Conservation (phyloP, 805 yeast species). For the Ogataea sp. region DNA sequence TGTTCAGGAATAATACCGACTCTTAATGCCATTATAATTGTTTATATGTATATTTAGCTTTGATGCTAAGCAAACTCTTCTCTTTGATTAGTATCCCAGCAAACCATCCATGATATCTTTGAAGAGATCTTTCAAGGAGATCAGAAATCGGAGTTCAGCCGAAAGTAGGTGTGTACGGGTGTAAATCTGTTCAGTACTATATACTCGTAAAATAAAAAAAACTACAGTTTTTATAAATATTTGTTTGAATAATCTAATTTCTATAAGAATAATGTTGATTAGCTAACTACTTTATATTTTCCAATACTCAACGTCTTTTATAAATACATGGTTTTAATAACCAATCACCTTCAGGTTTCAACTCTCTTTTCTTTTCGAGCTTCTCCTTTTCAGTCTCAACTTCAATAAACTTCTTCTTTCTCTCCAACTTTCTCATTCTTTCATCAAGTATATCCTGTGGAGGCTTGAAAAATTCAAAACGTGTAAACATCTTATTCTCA, state of each 20-base stretch:
- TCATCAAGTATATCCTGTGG: constrained; percentile 58
- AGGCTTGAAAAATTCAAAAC: constrained; percentile 92
- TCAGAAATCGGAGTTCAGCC: too few relatives aligned
- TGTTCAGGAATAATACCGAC: constrained; percentile 92
- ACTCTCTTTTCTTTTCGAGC: constrained; percentile 44
- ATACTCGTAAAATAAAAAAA: too few relatives aligned
- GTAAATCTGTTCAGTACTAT: too few relatives aligned
- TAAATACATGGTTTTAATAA: constrained; percentile 92
- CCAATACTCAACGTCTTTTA: constrained; percentile 76
- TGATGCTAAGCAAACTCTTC: too few relatives aligned
- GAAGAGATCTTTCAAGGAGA: too few relatives aligned
- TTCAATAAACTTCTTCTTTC: constrained; percentile 64
- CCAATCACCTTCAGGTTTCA: constrained; percentile 75
- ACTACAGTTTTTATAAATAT: too few relatives aligned
- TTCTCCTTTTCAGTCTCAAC: constrained; percentile 55
- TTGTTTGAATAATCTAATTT: too few relatives aligned
- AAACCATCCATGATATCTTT: too few relatives aligned
- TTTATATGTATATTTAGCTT: not conserved
- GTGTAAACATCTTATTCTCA: constrained; percentile 84
- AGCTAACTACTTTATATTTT: too few relatives aligned
- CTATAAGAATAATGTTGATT: too few relatives aligned
- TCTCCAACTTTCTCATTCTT: constrained; percentile 50
- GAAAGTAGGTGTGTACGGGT: too few relatives aligned
- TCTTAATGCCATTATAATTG: constrained; percentile 21
- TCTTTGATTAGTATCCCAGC: too few relatives aligned